phyloP scores from a whole-genome alignment of 2,329 filamentous ascomycete species.

The Exophiala dermatitidis region DNA sequence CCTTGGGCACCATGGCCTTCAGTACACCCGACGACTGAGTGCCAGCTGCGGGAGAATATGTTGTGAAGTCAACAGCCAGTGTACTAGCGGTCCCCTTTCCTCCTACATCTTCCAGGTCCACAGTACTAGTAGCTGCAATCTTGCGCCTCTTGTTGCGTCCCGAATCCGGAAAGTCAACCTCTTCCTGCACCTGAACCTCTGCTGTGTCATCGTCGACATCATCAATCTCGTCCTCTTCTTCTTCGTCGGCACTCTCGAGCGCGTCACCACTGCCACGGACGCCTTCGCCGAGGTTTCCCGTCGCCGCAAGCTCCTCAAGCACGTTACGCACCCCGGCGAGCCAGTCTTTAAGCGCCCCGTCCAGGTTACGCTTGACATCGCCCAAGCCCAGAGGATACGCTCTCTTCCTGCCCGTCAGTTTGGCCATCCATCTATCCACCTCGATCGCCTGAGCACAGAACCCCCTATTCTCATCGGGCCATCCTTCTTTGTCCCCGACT shows the following conservation, averaged over 20 bases:
- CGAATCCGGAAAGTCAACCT: conserved; percentile 39
- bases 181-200: conserved; percentile 47
- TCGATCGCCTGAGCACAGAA: conserved; percentile 91
- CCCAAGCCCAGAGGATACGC: conserved; percentile 85
- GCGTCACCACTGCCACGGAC: conserved; percentile 75
- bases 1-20: conserved; percentile 92
- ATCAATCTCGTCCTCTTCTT: conserved; percentile 40
- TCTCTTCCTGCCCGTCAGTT: conserved; percentile 74
- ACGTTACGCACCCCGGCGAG: conserved; percentile 64
- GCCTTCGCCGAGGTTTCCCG: conserved; percentile 55
- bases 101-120: conserved; percentile 76
- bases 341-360: conserved; percentile 68
- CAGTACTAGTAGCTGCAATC: conserved; percentile 55
- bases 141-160: conserved; percentile 39
- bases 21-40: conserved; percentile 35
- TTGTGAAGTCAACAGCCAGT: conserved; percentile 76
- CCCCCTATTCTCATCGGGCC: conserved; percentile 82
- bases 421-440: conserved; percentile 95
- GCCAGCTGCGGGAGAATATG: conserved; percentile 39
- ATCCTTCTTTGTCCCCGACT: conserved; percentile 82
- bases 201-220: conserved; percentile 38
- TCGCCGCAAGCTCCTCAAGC: conserved; percentile 51
- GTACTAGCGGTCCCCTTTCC: conserved; percentile 35
- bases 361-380: conserved; percentile 70
- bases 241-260: conserved; percentile 75